Evolutionary conservation across 2,329 filamentous ascomycete species (phyloP).

Genomic region (Claviceps monticola): DNA sequence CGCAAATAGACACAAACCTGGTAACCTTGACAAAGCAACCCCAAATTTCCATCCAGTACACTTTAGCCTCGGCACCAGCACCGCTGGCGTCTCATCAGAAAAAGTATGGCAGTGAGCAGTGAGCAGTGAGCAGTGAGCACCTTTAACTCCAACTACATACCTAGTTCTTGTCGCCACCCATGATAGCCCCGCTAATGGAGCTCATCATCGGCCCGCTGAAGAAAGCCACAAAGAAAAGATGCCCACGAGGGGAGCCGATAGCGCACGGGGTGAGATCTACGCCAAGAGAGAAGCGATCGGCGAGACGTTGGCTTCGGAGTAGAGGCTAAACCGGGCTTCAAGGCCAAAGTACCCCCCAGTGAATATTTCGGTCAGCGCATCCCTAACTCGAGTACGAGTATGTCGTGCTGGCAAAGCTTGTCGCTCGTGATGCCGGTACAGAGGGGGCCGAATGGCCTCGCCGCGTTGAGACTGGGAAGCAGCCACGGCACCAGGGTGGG

Average conservation of each 20-base stretch:
- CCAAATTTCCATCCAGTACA: conserved; percentile 14
- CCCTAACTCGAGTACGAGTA: conserved; percentile 27
- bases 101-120: conserved; percentile 21
- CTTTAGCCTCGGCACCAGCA: conserved; percentile 12
- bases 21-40: conserved; percentile 1
- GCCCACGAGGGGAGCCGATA: conserved; percentile 18
- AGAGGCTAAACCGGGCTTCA: conserved; percentile 27
- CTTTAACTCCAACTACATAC: conserved; percentile 22
- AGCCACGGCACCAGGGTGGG: conserved; percentile 19
- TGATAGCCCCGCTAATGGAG: conserved; percentile 39
- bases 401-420: conserved; percentile 24
- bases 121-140: conserved; percentile 14
- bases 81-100: conserved; percentile 15
- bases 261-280: conserved; percentile 30
- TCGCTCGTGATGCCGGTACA: conserved; percentile 21
- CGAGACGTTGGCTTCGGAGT: conserved; percentile 26
- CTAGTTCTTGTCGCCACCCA: conserved; percentile 13
- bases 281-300: conserved; percentile 24
- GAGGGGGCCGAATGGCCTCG: conserved; percentile 23
- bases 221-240: conserved; percentile 37
- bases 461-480: conserved; percentile 25
- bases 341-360: conserved; percentile 25
- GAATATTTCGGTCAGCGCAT: conserved; percentile 1
- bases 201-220: conserved; percentile 42
- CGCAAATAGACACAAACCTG: no score